A percentile compares a stretch with the other conserved stretches of the same genome.
Evolutionary conservation across 371 early-diverging fungal species (phyloP).

Genomic region (Mucor saturninus): DNA sequence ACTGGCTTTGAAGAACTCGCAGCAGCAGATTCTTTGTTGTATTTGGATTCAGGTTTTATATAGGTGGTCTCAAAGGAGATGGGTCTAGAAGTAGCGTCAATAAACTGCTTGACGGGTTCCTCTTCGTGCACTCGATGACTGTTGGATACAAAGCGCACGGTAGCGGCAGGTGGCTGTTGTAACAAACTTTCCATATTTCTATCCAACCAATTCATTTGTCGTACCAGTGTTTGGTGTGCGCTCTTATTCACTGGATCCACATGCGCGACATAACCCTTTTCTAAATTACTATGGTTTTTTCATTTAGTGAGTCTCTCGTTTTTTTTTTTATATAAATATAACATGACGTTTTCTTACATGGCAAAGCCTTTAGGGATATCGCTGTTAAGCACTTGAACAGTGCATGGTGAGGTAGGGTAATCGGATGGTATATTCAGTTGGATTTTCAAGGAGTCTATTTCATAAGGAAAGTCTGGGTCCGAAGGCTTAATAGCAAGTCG

Average conservation of each 20-base stretch:
- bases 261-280: slow-evolving; percentile 22
- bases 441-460: slow-evolving; percentile 62
- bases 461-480: slow-evolving; percentile 82
- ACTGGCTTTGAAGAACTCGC: not conserved
- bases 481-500: slow-evolving; percentile 59
- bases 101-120: slow-evolving; percentile 9
- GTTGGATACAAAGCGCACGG: slow-evolving; percentile 55
- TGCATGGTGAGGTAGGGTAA: slow-evolving; percentile 47
- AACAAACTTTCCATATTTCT: slow-evolving; percentile 58
- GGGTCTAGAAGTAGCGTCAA: slow-evolving; percentile 9
- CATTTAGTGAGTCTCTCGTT: not conserved
- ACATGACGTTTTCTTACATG: slow-evolving; percentile 34
- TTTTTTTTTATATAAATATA: not conserved
- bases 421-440: slow-evolving; percentile 54
- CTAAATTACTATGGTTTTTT: slow-evolving; percentile 15
- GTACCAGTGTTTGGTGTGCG: slow-evolving; percentile 46
- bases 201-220: slow-evolving; percentile 65
- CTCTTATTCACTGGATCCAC: slow-evolving; percentile 1
- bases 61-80: not conserved
- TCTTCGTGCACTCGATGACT: not conserved
- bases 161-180: slow-evolving; percentile 61
- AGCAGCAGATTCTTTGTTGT: not conserved
- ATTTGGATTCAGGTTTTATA: not conserved
- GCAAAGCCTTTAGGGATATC: slow-evolving; percentile 72
- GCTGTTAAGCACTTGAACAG: slow-evolving; percentile 59